phyloP scores from a whole-genome alignment of 1,284 basidiomycete species.

The Termitomyces sp. region DNA sequence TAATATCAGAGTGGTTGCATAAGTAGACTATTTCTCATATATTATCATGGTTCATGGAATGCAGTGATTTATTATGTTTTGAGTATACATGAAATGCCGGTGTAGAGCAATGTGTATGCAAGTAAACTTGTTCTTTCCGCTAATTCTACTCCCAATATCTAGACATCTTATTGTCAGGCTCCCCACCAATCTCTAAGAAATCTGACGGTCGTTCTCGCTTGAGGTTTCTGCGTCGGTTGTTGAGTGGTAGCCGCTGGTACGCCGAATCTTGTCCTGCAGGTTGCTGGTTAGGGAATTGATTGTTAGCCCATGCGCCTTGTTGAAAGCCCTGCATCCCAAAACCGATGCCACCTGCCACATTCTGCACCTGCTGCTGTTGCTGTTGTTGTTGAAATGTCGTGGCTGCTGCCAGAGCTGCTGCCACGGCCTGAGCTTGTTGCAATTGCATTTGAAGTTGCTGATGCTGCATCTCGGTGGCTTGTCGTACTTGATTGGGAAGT shows the following conservation, averaged over 20 bases:
- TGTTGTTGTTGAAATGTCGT: slow-evolving; percentile 45
- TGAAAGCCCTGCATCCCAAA: slow-evolving; percentile 34
- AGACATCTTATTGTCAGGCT: slow-evolving; percentile 56
- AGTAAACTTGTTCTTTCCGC: not conserved
- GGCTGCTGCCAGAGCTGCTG: slow-evolving; percentile 51
- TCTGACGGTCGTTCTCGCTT: slow-evolving; percentile 80
- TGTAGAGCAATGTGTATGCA: not conserved
- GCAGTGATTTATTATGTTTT: slow-evolving; percentile 8
- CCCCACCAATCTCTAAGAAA: slow-evolving; percentile 69
- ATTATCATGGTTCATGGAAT: not conserved
- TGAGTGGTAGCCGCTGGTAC: slow-evolving; percentile 77
- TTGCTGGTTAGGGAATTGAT: slow-evolving; percentile 58
- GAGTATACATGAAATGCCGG: slow-evolving; percentile 5
- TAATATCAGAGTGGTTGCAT: slow-evolving; percentile 8
- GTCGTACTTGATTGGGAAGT: slow-evolving; percentile 65
- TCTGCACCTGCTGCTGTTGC: slow-evolving; percentile 33
- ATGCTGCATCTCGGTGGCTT: slow-evolving; percentile 72
- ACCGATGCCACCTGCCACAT: slow-evolving; percentile 30
- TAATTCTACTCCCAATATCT: slow-evolving; percentile 66
- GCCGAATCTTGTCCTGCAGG: slow-evolving; percentile 67
- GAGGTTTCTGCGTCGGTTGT: slow-evolving; percentile 66
- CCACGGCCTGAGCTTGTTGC: slow-evolving; percentile 66
- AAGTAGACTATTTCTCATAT: not conserved
- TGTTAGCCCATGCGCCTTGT: slow-evolving; percentile 36
- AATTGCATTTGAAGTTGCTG: slow-evolving; percentile 74